A percentile compares a stretch with the other conserved stretches of the same genome.
These are phyloP conservation scores for Globisporangium paddicum DNA, from an alignment of 352 stramenopile genomes.

Conservation along the genomic window DNA sequence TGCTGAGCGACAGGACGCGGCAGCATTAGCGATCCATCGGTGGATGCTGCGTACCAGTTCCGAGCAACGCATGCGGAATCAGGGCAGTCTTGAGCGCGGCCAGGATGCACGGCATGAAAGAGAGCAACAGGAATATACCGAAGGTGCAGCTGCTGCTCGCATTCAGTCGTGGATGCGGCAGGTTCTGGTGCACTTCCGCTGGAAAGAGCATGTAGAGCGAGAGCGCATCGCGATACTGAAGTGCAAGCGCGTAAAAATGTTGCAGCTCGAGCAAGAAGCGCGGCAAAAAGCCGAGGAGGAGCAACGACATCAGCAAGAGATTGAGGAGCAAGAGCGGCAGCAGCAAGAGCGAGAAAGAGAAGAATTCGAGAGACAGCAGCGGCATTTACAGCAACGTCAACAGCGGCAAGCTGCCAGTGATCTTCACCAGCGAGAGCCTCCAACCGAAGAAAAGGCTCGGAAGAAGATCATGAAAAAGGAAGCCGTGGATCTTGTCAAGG, in stretches of 20 bases:
- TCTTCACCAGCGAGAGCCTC: not conserved
- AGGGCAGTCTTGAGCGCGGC: not conserved
- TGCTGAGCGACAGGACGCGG: conserved; percentile 13
- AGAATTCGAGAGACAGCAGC: conserved; percentile 5
- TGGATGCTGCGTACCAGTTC: conserved; percentile 35
- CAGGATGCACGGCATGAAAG: not conserved
- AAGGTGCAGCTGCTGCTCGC: not conserved
- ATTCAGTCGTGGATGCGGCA: conserved; percentile 24
- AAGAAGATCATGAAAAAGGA: conserved; percentile 54
- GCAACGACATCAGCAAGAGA: conserved; percentile 3
- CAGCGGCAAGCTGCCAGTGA: not conserved
- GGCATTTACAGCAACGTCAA: conserved; percentile 5
- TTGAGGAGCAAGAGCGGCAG: conserved; percentile 4
- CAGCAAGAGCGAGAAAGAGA: conserved; percentile 5
- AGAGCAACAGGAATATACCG: not conserved
- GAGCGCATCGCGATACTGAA: conserved; percentile 4
- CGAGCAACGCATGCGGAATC: conserved; percentile 13
- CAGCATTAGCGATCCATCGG: conserved; percentile 29
- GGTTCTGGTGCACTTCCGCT: conserved; percentile 22
- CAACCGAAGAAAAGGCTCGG: not conserved
- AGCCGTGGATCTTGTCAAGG: conserved; percentile 32
- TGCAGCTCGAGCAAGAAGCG: conserved; percentile 9
- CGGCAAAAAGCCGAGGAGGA: conserved; percentile 6
- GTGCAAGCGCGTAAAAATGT: not conserved
- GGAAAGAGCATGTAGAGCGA: conserved; percentile 14